These are phyloP conservation scores for Sporothrix mexicana DNA, from an alignment of 2,329 filamentous ascomycete genomes.

Conservation along the genomic window DNA sequence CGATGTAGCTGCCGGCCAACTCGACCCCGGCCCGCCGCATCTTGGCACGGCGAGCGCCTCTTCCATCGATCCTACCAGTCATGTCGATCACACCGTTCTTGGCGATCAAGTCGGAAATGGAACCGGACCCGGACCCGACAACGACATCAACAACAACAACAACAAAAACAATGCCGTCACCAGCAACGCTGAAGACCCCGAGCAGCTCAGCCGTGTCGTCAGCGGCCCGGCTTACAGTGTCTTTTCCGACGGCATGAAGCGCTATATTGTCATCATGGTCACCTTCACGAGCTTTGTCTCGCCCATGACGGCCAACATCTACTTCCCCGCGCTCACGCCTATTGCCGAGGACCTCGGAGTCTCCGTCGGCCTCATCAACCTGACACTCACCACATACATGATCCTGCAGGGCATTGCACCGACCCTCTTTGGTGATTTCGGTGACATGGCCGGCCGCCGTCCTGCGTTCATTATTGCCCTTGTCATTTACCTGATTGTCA, in stretches of 20 bases:
- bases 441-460: slow-evolving; percentile 65
- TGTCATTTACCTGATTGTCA: slow-evolving; percentile 62
- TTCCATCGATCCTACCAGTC: neutral
- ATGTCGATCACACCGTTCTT: slow-evolving; percentile 18
- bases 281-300: slow-evolving; percentile 60
- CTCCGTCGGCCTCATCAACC: slow-evolving; percentile 51
- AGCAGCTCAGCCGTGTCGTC: slow-evolving; percentile 45
- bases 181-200: slow-evolving; percentile 40
- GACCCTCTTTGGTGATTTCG: slow-evolving; percentile 65
- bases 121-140: neutral
- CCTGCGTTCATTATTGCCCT: slow-evolving; percentile 66
- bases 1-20: slow-evolving; percentile 19
- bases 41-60: slow-evolving; percentile 8
- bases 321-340: slow-evolving; percentile 52
- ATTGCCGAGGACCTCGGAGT: slow-evolving; percentile 50
- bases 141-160: too few species aligned
- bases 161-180: slow-evolving; percentile 5
- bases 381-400: slow-evolving; percentile 66
- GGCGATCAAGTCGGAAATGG: slow-evolving; percentile 20
- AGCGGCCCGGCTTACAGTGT: slow-evolving; percentile 51
- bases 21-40: neutral
- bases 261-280: slow-evolving; percentile 61
- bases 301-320: slow-evolving; percentile 66
- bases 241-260: slow-evolving; percentile 52
- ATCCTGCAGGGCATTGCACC: slow-evolving; percentile 68